Evolutionary conservation across 2,329 filamentous ascomycete genomes (phyloP), one percentile per base, ranked within the genome.

Genomic region (Ceratocystis albifundus): DNA sequence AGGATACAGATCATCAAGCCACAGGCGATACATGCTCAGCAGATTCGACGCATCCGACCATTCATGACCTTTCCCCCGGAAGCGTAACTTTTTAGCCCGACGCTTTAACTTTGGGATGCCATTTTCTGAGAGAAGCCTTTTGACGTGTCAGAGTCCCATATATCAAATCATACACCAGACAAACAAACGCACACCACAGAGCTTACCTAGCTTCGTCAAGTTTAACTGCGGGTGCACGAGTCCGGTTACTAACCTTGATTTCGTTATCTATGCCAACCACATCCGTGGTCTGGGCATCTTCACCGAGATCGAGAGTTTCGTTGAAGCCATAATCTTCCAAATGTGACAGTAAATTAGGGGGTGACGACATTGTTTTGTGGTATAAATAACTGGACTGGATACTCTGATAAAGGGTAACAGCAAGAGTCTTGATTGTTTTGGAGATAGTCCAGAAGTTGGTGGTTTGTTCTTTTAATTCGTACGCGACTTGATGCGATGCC

Each of bases 11-110:
- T 96, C 91, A 75, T 99, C 93, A 1, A 99, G 87, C 94, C 94
- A 99, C 66, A 96, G 76, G 74, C 97, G 94, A 74, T 97, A 99
- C 74, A 95, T 89, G 28, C 89, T 90, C 61, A 99, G 80, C 28
- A 99, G 81, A 17, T 86, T 84, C 0, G 87, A 83, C 10, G 91
- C 84, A 73, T 99, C 94, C 20, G 88, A 87, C 75, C 94, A 97
- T 86, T 99, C 94, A 74, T 97, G 90, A 0, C 92, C 93, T 75
- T 96, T 97, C 62, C 94, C 94, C 74, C 93, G 95, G 71, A 96
- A 85, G 70, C 84, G 89, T 22, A 96, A 77, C 36, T 84, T 81
- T 65, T 84, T 85, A 0, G 89, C 86, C 71, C 86, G 85, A 69
- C 81, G 84, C 53, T 88, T 85, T 64, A 99, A 78, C 71, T 88